Conservation (phyloP, 148 eudicot species). For the Dianthus caryophyllus region DNA sequence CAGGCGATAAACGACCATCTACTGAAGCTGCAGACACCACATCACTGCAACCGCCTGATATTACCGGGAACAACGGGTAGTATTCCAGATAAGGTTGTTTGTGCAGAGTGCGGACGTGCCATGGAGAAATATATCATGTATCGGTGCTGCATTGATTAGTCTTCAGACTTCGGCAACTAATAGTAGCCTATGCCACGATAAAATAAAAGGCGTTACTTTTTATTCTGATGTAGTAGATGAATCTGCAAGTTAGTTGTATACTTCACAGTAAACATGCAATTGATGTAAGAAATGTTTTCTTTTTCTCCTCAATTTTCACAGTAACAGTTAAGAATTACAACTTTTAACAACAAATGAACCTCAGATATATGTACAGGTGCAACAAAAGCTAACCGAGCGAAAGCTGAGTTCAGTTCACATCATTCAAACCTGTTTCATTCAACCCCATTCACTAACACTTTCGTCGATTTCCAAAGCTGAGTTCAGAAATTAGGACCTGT, state of each 20-base stretch:
- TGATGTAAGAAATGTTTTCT: not conserved
- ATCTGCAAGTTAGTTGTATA: not conserved
- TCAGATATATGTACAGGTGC: too few species aligned
- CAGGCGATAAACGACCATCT: constrained; percentile 41
- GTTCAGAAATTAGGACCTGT: too few species aligned
- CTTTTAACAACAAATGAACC: too few species aligned
- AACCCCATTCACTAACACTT: too few species aligned
- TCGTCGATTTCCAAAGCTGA: too few species aligned
- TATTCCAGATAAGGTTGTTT: constrained; percentile 53
- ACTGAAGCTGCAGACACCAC: constrained; percentile 38
- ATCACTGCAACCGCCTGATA: constrained; percentile 65
- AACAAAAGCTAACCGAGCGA: too few species aligned
- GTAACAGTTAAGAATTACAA: too few species aligned
- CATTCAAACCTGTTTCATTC: not conserved
- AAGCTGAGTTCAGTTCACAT: not conserved
- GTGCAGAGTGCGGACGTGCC: constrained; percentile 57
- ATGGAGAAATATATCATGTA: constrained; percentile 80
- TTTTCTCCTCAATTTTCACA: not conserved
- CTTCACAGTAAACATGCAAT: not conserved
- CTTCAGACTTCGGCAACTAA: not conserved
- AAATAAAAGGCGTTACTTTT: not conserved
- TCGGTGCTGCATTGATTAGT: constrained; percentile 53
- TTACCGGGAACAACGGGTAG: constrained; percentile 52
- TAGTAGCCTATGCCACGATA: not conserved
- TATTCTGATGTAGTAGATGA: not conserved